Evolutionary conservation across 2,329 filamentous ascomycete genomes (phyloP).

Genomic region (Stachybotrys elegans): DNA sequence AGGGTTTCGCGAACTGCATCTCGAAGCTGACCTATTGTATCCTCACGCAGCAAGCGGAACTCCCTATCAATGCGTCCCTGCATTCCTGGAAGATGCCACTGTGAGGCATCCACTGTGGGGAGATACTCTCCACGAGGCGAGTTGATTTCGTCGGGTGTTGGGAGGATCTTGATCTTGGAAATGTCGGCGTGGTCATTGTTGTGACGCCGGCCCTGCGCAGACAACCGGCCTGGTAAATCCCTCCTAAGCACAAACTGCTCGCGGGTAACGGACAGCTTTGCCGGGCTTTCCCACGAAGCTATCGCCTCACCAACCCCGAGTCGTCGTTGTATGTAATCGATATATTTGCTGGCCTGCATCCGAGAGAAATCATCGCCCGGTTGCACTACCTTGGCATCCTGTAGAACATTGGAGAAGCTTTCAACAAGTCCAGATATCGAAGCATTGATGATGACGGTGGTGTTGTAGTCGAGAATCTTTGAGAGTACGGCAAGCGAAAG

Average conservation of each 20-base stretch:
- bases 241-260: slow-evolving; percentile 23
- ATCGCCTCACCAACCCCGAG: slow-evolving; percentile 22
- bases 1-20: slow-evolving; percentile 40
- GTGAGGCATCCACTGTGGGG: slow-evolving; percentile 28
- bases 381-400: background rate
- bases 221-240: slow-evolving; percentile 28
- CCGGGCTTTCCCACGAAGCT: slow-evolving; percentile 8
- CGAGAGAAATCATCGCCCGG: slow-evolving; percentile 17
- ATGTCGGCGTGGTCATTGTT: slow-evolving; percentile 47
- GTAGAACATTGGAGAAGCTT: background rate
- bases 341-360: slow-evolving; percentile 22
- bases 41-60: slow-evolving; percentile 51
- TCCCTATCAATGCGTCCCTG: slow-evolving; percentile 47
- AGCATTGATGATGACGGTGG: slow-evolving; percentile 24
- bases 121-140: slow-evolving; percentile 38
- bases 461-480: slow-evolving; percentile 31
- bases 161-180: slow-evolving; percentile 40
- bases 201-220: slow-evolving; percentile 31
- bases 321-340: slow-evolving; percentile 24
- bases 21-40: slow-evolving; percentile 48
- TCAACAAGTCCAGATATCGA: slow-evolving; percentile 17
- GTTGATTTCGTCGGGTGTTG: slow-evolving; percentile 42
- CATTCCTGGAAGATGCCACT: slow-evolving; percentile 32
- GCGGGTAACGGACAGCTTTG: slow-evolving; percentile 8
- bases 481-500: slow-evolving; percentile 25